Base-by-base conservation (phyloP, 2,329 filamentous ascomycete species). In the Lasiodiplodia theobromae region DNA sequence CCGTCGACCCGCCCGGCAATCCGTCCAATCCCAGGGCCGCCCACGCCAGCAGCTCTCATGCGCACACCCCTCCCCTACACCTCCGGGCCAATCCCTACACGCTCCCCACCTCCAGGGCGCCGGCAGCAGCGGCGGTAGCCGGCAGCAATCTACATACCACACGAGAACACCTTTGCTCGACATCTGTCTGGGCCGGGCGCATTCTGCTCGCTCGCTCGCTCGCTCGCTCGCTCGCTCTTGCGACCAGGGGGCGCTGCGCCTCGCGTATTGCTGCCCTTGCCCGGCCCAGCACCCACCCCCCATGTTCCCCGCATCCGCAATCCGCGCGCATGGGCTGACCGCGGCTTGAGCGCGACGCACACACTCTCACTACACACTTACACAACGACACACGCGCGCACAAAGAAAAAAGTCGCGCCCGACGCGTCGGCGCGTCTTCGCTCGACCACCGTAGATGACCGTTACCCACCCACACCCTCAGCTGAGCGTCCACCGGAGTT, bases 241-340 rank as follows among this genome's bases (percentile, higher is more conserved):
- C 53, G 40, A 44, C 40, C 14, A 18, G 40, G 40, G 49, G 21
- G 10, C 28, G 40, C 57, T 62, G 57, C 57, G 57, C 40, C 57
- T 62, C 57, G 57, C 57, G 57, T 62, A 47, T 25, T 49, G 18
- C 47, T 62, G 18, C 57, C 57, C 57, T 62, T 40, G 34, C 16
- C 40, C 40, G 40, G 16, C 40, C n/a, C 31, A 34, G 31, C 31
- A 34, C 31, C 31, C 31, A 34, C 31, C 37, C 31, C 57, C 57
- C 57, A 60, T 38, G 57, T 63, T 63, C 58, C 58, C 58, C 58
- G 58, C 58, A 63, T 63, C 58, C 58, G 58, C 58, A 18, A 10
- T 58, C 53, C 37, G 56, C n/a, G 34, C 58, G 44, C 40, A 51
- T 51, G 58, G 28, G 58, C 58, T 63, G 58, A 63, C 58, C 34